Percentiles rank a stretch among this genome's conserved stretches.
These are phyloP conservation scores for Russula dissimulans DNA, from an alignment of 768 basidiomycete genomes.

Conservation along the genomic window DNA sequence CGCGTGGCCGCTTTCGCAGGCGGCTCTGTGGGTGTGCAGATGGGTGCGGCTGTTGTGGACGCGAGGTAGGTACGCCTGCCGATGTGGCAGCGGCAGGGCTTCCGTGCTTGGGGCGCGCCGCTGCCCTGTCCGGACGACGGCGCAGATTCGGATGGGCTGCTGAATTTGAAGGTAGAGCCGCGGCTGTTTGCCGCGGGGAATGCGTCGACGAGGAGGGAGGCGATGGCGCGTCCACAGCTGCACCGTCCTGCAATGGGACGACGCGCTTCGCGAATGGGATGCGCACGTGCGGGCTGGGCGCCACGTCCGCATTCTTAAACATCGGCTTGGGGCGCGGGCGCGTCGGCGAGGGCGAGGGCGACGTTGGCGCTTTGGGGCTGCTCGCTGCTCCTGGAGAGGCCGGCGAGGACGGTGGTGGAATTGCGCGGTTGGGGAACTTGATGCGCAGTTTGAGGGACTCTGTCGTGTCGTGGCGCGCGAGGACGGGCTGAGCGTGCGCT, in stretches of 20 bases:
- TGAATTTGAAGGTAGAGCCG: not conserved
- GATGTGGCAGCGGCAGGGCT: not conserved
- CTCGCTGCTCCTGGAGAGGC: not conserved
- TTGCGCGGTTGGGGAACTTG: not conserved
- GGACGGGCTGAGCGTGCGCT: not conserved
- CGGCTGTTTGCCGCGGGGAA: not conserved
- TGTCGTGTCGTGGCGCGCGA: not conserved
- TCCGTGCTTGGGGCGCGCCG: not conserved
- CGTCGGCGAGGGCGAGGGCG: not conserved
- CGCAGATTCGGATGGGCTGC: not conserved
- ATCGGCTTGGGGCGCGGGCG: constrained; percentile 15
- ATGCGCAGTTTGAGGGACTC: constrained; percentile 10
- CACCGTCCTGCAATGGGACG: not conserved
- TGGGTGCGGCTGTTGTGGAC: not conserved
- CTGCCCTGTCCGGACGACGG: constrained; percentile 3
- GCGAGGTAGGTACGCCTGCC: not conserved
- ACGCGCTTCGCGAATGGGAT: constrained; percentile 1
- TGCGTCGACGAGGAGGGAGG: not conserved
- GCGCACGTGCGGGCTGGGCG: constrained; percentile 9
- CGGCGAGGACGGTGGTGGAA: not conserved
- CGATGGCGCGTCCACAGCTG: not conserved
- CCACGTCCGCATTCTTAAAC: constrained; percentile 4
- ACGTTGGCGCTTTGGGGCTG: not conserved
- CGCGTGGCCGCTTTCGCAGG: constrained; percentile 9
- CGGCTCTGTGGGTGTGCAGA: not conserved